Percentiles rank a stretch among this genome's conserved stretches.
These are phyloP conservation scores for Omphalea diandra DNA, from an alignment of 441 rosid species.

Conservation along the genomic window DNA sequence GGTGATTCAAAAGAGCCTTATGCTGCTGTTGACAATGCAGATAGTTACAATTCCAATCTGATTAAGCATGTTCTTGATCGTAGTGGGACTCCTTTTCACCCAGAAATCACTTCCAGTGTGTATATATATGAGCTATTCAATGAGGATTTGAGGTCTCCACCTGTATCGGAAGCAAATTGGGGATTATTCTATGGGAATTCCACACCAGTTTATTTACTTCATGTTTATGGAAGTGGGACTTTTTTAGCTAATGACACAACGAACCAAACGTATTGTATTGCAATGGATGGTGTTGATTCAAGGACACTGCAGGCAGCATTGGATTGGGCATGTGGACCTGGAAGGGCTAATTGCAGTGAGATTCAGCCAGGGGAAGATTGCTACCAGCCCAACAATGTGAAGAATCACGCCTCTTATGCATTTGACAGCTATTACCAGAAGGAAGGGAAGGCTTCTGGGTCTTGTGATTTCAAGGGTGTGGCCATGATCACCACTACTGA, in stretches of 20 bases:
- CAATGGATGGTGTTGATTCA: conserved; percentile 65
- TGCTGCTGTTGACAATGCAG: conserved; percentile 81
- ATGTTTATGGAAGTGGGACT: conserved; percentile 79
- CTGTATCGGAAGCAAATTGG: conserved; percentile 88
- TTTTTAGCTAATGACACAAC: conserved; percentile 94
- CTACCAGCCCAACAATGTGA: conserved; percentile 86
- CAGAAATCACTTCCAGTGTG: conserved; percentile 77
- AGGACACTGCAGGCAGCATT: conserved; percentile 88
- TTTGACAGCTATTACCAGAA: conserved; percentile 96
- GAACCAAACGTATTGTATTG: conserved; percentile 82
- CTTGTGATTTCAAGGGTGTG: conserved; percentile 97
- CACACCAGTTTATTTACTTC: conserved; percentile 85
- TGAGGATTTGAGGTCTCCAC: conserved; percentile 77
- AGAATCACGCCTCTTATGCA: conserved; percentile 86
- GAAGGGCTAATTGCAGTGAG: conserved; percentile 88
- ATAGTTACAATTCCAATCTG: conserved; percentile 80
- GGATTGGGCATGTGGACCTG: conserved; percentile 99
- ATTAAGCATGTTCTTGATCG: conserved; percentile 86
- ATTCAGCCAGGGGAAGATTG: conserved; percentile 93
- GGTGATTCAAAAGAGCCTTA: conserved; percentile 89
- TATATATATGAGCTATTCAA: conserved; percentile 87
- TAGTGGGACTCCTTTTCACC: conserved; percentile 84
- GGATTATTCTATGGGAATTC: conserved; percentile 83
- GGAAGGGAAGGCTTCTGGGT: conserved; percentile 68
- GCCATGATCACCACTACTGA: conserved; percentile 94